Evolutionary conservation across 1,284 basidiomycete species (phyloP).

Genomic region (Boletus semigastroideus): DNA sequence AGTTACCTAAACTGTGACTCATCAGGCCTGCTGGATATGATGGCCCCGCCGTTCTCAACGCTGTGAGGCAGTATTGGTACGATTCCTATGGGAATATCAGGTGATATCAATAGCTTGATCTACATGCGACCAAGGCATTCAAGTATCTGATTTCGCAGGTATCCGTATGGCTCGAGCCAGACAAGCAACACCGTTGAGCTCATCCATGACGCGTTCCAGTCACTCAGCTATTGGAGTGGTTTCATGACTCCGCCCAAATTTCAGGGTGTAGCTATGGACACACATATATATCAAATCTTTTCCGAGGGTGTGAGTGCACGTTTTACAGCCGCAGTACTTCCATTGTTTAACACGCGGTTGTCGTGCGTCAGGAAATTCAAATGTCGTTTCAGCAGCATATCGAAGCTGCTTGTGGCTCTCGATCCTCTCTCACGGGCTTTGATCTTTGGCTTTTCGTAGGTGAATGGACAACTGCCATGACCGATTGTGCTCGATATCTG

Average conservation of each 20-base stretch:
- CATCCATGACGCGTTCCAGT: constrained; percentile 87
- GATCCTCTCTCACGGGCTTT: constrained; percentile 48
- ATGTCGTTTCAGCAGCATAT: constrained; percentile 65
- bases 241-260: constrained; percentile 61
- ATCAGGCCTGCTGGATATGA: constrained; percentile 77
- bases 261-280: constrained; percentile 80
- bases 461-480: constrained; percentile 83
- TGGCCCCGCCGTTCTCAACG: constrained; percentile 52
- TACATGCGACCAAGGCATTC: background rate
- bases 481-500: constrained; percentile 83
- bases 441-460: constrained; percentile 79
- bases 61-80: constrained; percentile 68
- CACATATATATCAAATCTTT: constrained; percentile 83
- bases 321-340: background rate
- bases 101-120: constrained; percentile 35
- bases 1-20: background rate
- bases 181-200: constrained; percentile 66
- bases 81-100: constrained; percentile 77
- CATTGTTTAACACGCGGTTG: background rate
- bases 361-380: constrained; percentile 50
- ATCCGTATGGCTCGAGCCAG: constrained; percentile 57
- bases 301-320: constrained; percentile 46
- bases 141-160: constrained; percentile 35
- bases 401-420: constrained; percentile 55
- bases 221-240: constrained; percentile 70